Conservation (phyloP, 202 grass and related monocot genomes). For the Zizania palustris region DNA sequence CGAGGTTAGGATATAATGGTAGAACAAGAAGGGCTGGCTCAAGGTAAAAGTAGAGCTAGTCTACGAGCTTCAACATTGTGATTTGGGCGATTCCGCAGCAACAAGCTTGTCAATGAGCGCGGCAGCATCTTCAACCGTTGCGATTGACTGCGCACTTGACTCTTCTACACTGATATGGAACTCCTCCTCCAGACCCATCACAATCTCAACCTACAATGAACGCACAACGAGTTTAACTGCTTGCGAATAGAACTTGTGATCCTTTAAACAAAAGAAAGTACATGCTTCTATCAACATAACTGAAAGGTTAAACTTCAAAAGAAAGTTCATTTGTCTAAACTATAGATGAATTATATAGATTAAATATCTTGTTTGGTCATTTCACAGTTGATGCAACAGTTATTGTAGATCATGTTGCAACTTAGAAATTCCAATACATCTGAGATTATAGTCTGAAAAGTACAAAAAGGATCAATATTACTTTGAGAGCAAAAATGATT, state of each 20-base stretch:
- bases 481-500: neutral
- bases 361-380: neutral
- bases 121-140: slow-evolving; percentile 49
- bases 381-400: neutral
- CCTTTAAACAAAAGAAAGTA: slow-evolving; percentile 1
- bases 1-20: neutral
- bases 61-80: neutral
- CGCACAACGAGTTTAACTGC: neutral
- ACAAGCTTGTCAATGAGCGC: slow-evolving; percentile 54
- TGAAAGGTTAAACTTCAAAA: neutral
- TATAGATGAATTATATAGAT: neutral
- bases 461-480: neutral
- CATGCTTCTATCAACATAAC: neutral
- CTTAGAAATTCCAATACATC: neutral
- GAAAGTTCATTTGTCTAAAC: neutral
- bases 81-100: neutral
- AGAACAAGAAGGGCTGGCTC: slow-evolving; percentile 1
- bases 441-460: neutral
- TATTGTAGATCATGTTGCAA: neutral
- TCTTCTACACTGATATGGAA: slow-evolving; percentile 56
- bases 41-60: slow-evolving; percentile 15
- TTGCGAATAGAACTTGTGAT: neutral
- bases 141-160: slow-evolving; percentile 51
- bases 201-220: slow-evolving; percentile 48
- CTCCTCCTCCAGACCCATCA: slow-evolving; percentile 66